Base-by-base conservation (phyloP, 805 yeast species). In the Metschnikowia amazonensis region DNA sequence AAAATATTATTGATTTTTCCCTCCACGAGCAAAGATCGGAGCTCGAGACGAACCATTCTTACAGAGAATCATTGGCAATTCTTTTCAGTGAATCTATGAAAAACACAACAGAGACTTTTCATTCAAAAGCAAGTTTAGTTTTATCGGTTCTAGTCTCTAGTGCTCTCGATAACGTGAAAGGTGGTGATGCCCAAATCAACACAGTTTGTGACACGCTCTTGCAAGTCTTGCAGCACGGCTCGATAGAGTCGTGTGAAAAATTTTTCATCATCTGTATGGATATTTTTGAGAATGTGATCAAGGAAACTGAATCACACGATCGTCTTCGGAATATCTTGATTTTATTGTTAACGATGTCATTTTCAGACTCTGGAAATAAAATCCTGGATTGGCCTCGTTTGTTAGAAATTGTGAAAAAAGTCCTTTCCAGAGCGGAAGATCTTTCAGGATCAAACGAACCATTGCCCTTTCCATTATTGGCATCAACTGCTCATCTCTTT, bases 11-110 rank as follows among this genome's bases (percentile, higher is more conserved):
- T 7, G 57, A 66, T 2, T 70, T 60, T 49, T 60, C 77, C 2
- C 69, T 79, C 39, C 54, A 62, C 25, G 70, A 69, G 23, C 66
- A 63, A 28, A 43, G 44, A 14, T 59, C 58, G 1, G 53, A 62
- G 13, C 60, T 62, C 3, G 64, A 69, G 2, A 67, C 69, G 1
- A 70, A 72, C 37, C 64, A 63, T 8, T 70, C 77, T 9, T 86
- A 81, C 57, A 74, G 76, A 46, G 79, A 68, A 11, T 74, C 95
- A 0, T 60, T 87, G 35, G 72, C 79, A 2, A 71, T 74, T 5
- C 72, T 90, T 34, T 81, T 81, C 58, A 71, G 89, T 2, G 95
- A 88, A 58, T 70, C 97, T 0, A 70, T 90, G 61, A 82, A 78
- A 51, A 81, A 88, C 36, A 81, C 95, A 0, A 76, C 77, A 11